Percentiles rank a stretch among this genome's conserved stretches.
These are phyloP conservation scores for Malassezia furfur DNA, from an alignment of 1,284 basidiomycete genomes.

Conservation along the genomic window DNA sequence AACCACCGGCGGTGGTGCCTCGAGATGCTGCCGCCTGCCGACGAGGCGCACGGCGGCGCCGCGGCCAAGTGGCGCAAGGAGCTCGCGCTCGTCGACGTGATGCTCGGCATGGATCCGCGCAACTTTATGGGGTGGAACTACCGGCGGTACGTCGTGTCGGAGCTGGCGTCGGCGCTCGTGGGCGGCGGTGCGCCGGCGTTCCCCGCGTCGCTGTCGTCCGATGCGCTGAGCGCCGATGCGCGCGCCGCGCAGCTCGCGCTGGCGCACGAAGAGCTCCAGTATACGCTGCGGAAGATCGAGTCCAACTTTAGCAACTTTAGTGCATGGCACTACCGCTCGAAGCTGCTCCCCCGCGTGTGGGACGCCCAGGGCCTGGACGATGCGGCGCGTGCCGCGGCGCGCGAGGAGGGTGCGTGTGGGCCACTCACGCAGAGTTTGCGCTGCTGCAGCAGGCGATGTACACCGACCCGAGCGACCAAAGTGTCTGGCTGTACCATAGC, in stretches of 20 bases:
- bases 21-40: conserved; percentile 13
- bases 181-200: conserved; percentile 1
- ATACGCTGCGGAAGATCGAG: conserved; percentile 78
- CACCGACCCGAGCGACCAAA: conserved; percentile 91
- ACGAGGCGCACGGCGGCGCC: background rate
- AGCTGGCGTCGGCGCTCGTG: conserved; percentile 20
- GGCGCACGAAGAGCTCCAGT: conserved; percentile 29
- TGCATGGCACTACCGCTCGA: conserved; percentile 95
- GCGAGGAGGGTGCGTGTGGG: conserved; percentile 51
- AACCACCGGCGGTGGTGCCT: conserved; percentile 47
- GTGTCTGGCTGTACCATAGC: conserved; percentile 93
- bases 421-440: conserved; percentile 63
- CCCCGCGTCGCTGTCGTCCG: conserved; percentile 5
- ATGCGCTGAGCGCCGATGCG: background rate
- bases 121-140: conserved; percentile 47
- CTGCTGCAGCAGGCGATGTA: conserved; percentile 87
- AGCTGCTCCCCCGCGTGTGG: conserved; percentile 67
- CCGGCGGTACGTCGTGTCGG: conserved; percentile 31
- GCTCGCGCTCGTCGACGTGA: conserved; percentile 37
- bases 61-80: conserved; percentile 33
- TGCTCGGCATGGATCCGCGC: conserved; percentile 42
- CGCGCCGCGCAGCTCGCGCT: conserved; percentile 15
- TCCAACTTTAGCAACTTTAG: conserved; percentile 94
- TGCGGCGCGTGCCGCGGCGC: conserved; percentile 50
- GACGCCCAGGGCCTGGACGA: conserved; percentile 48